Evolutionary conservation across 2,329 filamentous ascomycete species (phyloP), one percentile per base, ranked within the genome.

Genomic region (Venturiaceae sp.): DNA sequence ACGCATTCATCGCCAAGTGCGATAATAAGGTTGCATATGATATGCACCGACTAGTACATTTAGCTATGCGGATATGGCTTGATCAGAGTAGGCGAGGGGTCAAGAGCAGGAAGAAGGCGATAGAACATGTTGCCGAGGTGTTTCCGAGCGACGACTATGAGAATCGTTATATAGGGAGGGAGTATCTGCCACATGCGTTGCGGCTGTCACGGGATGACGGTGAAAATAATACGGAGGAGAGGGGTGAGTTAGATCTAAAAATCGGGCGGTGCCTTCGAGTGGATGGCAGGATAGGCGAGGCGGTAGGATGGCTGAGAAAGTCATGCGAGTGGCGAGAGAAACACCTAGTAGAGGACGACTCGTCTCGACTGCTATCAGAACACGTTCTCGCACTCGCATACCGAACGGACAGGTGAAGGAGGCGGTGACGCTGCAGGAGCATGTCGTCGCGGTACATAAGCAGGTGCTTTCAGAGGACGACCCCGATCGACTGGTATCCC

Each of bases 21-120:
- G 36, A 57, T 9, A 11, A 52, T 13, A 34, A 8, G 16, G 14
- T 21, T 26, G 30, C 56, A 39, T 63, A 55, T 55, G 63, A 65
- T 39, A 63, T 65, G 60, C 64, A 65, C 58, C 55, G 64, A 44
- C 55, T 65, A 11, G 64, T 65, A 9, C 64, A 65, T 32, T 30
- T 50, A 13, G 14, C 21, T 30, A 19, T 39, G 36, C 36, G 36
- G 11, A 39, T 11, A n/a, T 39, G 36, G 36, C 36, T 39, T 39
- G n/a, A n/a, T n/a, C n/a, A n/a, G n/a, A n/a, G n/a, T n/a, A n/a
- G n/a, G n/a, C n/a, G n/a, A n/a, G n/a, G n/a, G n/a, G n/a, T n/a
- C n/a, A n/a, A n/a, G n/a, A n/a, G n/a, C n/a, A n/a, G n/a, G n/a
- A n/a, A n/a, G n/a, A n/a, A n/a, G n/a, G n/a, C n/a, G n/a, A n/a